These are phyloP conservation scores for Dentipellis fragilis DNA, from an alignment of 768 basidiomycete species.

Conservation along the genomic window DNA sequence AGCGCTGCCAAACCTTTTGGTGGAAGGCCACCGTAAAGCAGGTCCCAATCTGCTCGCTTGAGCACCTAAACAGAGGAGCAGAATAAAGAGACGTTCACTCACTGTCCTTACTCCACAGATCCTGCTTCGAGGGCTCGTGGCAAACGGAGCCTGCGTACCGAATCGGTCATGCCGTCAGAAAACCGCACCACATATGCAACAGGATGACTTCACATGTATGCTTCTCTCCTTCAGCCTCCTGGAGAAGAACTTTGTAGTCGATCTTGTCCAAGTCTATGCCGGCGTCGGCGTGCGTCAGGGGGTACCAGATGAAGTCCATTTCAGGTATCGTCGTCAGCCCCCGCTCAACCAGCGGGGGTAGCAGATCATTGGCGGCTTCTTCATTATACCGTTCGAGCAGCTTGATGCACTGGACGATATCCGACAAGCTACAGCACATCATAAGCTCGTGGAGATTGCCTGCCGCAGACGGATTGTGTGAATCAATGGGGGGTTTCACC, in stretches of 20 bases:
- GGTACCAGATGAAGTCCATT: neutral
- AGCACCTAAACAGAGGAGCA: neutral
- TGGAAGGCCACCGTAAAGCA: neutral
- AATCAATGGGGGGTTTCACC: no score
- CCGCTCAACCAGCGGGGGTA: neutral
- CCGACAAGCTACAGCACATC: neutral
- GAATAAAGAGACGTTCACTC: neutral
- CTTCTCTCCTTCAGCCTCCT: neutral
- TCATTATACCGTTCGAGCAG: neutral
- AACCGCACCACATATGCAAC: no score
- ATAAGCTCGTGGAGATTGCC: neutral
- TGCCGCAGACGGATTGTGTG: neutral
- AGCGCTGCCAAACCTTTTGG: neutral
- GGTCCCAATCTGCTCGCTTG: neutral
- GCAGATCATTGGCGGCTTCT: neutral
- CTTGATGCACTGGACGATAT: neutral
- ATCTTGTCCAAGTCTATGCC: neutral
- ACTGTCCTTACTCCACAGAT: neutral
- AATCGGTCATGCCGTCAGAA: neutral
- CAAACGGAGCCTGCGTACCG: neutral
- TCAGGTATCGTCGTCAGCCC: neutral
- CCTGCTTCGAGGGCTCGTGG: neutral
- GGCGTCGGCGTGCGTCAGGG: neutral
- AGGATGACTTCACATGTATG: neutral
- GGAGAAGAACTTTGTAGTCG: neutral